phyloP scores from a whole-genome alignment of 495 filamentous ascomycete species.

The Glonium stellatum region DNA sequence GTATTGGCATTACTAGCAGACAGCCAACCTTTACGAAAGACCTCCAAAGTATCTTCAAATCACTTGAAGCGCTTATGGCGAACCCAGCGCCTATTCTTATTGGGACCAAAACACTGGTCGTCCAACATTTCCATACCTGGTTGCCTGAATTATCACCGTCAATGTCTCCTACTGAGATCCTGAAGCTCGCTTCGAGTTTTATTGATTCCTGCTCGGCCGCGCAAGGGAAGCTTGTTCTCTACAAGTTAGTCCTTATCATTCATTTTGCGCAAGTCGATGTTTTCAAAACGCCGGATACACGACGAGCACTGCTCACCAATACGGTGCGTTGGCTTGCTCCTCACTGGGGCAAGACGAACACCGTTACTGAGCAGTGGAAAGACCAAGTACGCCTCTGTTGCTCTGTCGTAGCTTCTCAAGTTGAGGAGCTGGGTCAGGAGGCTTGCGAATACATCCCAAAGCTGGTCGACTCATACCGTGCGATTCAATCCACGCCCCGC shows the following conservation, averaged over 20 bases:
- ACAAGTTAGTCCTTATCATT: constrained; percentile 87
- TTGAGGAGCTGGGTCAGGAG: constrained; percentile 68
- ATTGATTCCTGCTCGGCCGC: constrained; percentile 83
- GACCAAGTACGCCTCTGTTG: constrained; percentile 90
- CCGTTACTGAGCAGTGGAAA: constrained; percentile 77
- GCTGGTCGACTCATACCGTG: constrained; percentile 80
- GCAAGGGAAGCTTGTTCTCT: constrained; percentile 88
- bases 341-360: constrained; percentile 75
- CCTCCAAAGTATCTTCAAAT: constrained; percentile 79
- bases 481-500: constrained; percentile 58
- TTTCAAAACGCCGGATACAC: constrained; percentile 69
- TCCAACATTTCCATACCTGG: constrained; percentile 97
- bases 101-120: constrained; percentile 88
- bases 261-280: constrained; percentile 75
- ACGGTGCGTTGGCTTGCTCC: constrained; percentile 87
- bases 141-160: constrained; percentile 76
- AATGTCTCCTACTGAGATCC: constrained; percentile 73
- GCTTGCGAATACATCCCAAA: constrained; percentile 84
- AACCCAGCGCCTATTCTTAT: constrained; percentile 77
- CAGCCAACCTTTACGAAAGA: constrained; percentile 75
- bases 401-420: constrained; percentile 78
- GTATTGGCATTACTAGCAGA: constrained; percentile 76
- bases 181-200: constrained; percentile 86
- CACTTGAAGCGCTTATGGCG: constrained; percentile 80
- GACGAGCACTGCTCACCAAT: constrained; percentile 65